Conservation (phyloP, 2,329 filamentous ascomycete species). For the Onygena corvina region DNA sequence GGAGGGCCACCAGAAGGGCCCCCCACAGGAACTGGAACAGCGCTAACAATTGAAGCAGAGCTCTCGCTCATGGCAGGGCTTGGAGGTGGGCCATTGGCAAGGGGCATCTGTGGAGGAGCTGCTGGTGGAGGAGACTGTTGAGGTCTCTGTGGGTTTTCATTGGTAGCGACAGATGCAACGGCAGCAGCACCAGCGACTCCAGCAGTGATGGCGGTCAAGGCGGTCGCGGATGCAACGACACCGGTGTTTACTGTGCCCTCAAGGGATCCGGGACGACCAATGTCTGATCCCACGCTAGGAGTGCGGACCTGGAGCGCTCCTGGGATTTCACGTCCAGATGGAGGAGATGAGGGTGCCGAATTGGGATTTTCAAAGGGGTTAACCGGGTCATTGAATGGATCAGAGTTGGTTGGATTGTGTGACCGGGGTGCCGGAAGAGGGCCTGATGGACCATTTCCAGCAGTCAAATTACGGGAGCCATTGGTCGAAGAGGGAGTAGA, state of each 20-base stretch:
- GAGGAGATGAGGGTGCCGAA: slow-evolving; percentile 31
- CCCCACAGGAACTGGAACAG: slow-evolving; percentile 50
- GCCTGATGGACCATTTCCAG: slow-evolving; percentile 20
- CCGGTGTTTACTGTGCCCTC: slow-evolving; percentile 27
- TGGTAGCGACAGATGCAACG: slow-evolving; percentile 16
- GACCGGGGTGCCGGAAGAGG: slow-evolving; percentile 29
- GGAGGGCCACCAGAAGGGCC: slow-evolving; percentile 27
- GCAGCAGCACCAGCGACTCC: slow-evolving; percentile 16
- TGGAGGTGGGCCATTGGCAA: slow-evolving; percentile 15
- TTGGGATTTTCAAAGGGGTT: slow-evolving; percentile 62
- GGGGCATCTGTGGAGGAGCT: slow-evolving; percentile 14
- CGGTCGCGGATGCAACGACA: slow-evolving; percentile 32
- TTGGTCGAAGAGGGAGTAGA: slow-evolving; percentile 19
- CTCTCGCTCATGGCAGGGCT: slow-evolving; percentile 21
- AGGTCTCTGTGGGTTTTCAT: slow-evolving; percentile 17
- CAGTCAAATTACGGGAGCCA: slow-evolving; percentile 26
- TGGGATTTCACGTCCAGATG: slow-evolving; percentile 12
- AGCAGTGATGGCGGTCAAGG: slow-evolving; percentile 30
- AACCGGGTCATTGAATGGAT: slow-evolving; percentile 42
- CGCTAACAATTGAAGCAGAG: slow-evolving; percentile 32
- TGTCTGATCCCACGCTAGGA: slow-evolving; percentile 33
- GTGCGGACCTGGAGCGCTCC: slow-evolving; percentile 17
- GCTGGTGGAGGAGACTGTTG: background rate
- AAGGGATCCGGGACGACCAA: slow-evolving; percentile 32
- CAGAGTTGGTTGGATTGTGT: slow-evolving; percentile 23